Conservation (phyloP, 2,329 filamentous ascomycete genomes). For the Pleoardoris graminearum region DNA sequence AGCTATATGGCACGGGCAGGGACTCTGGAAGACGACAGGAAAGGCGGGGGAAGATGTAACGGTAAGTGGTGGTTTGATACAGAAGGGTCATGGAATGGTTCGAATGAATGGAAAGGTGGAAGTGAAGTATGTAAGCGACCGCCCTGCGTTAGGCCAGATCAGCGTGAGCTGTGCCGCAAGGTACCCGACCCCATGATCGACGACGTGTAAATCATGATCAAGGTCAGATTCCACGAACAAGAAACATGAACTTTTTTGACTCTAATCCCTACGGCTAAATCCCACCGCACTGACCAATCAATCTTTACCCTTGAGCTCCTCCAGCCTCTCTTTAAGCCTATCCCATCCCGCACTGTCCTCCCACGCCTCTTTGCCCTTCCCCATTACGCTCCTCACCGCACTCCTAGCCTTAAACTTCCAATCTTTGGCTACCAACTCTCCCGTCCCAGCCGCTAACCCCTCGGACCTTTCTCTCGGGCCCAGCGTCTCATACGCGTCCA, state of each 20-base stretch:
- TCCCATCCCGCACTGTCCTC: conserved; percentile 74
- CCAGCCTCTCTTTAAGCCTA: conserved; percentile 56
- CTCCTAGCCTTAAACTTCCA: conserved; percentile 91
- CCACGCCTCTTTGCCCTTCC: conserved; percentile 79
- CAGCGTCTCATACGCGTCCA: conserved; percentile 81
- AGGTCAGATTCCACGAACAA: too few relatives aligned
- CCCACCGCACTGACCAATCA: conserved; percentile 7
- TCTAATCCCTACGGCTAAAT: too few relatives aligned
- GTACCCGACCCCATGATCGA: too few relatives aligned
- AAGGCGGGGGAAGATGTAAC: too few relatives aligned
- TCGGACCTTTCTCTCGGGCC: conserved; percentile 54
- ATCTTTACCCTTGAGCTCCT: conserved; percentile 46
- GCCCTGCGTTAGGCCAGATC: too few relatives aligned
- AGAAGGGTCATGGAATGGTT: too few relatives aligned
- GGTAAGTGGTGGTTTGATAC: too few relatives aligned
- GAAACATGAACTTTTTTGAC: too few relatives aligned
- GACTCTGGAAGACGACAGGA: not conserved
- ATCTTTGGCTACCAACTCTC: conserved; percentile 69
- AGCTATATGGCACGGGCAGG: not conserved
- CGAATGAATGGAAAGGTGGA: too few relatives aligned
- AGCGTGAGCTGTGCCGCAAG: too few relatives aligned
- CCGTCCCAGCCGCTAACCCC: conserved; percentile 52
- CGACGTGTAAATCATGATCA: too few relatives aligned
- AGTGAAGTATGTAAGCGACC: too few relatives aligned
- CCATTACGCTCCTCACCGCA: conserved; percentile 80